Conservation (phyloP, 768 basidiomycete genomes). For the Xanthoconium purpureum region DNA sequence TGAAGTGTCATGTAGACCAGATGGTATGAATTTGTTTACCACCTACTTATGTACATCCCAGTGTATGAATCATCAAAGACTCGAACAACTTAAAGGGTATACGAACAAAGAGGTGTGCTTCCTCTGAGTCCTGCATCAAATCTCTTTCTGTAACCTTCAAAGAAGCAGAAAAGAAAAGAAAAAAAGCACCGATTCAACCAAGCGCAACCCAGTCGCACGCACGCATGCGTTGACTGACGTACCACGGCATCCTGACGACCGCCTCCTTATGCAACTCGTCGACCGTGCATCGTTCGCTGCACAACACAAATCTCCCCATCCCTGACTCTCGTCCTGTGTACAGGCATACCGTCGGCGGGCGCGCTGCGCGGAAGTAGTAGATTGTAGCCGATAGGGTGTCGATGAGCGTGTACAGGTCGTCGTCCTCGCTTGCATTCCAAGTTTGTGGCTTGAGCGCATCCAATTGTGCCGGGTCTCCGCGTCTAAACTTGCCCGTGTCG, state of each 20-base stretch:
- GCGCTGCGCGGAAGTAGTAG: slow-evolving; percentile 24
- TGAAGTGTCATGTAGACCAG: background rate
- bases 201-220: slow-evolving; percentile 26
- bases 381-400: slow-evolving; percentile 21
- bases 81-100: too few species aligned
- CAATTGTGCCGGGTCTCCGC: slow-evolving; percentile 14
- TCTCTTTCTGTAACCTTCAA: too few species aligned
- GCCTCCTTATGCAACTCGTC: slow-evolving; percentile 25
- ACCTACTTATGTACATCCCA: too few species aligned
- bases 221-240: slow-evolving; percentile 16
- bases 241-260: slow-evolving; percentile 23
- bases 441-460: background rate
- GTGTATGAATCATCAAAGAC: too few species aligned
- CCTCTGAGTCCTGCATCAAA: too few species aligned
- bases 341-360: slow-evolving; percentile 25
- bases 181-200: background rate
- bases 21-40: too few species aligned
- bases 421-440: background rate
- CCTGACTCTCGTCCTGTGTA: slow-evolving; percentile 20
- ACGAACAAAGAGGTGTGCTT: too few species aligned
- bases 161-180: background rate
- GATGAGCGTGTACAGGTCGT: slow-evolving; percentile 22
- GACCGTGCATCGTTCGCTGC: slow-evolving; percentile 17
- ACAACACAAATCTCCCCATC: slow-evolving; percentile 22
- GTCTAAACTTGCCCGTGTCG: slow-evolving; percentile 10